Conservation (phyloP, 208 protist genomes). For the Giardia muris region DNA sequence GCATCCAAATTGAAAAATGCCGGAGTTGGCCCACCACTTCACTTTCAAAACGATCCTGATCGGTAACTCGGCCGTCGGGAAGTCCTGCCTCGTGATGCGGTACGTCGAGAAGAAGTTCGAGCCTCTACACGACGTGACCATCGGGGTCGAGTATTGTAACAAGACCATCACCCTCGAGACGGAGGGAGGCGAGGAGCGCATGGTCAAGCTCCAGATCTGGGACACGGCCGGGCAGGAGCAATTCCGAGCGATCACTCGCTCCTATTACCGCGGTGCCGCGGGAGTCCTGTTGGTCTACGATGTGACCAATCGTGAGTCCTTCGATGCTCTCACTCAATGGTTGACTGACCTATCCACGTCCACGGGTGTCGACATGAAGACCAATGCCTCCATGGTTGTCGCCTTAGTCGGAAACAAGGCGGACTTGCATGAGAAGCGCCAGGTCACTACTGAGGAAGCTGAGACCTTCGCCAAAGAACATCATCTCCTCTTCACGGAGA, state of each 20-base stretch:
- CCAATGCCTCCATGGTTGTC: constrained; percentile 71
- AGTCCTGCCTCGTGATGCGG: constrained; percentile 39
- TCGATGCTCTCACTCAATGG: constrained; percentile 36
- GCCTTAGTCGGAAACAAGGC: constrained; percentile 98
- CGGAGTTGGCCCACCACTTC: constrained; percentile 20
- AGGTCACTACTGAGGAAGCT: constrained; percentile 71
- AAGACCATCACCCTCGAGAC: neutral
- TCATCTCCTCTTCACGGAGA: constrained; percentile 86
- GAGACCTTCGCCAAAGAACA: constrained; percentile 75
- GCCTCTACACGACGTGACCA: constrained; percentile 41
- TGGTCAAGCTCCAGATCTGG: constrained; percentile 40
- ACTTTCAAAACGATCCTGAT: constrained; percentile 42
- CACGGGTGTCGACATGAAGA: constrained; percentile 41
- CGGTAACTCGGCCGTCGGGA: constrained; percentile 39
- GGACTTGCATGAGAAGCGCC: constrained; percentile 71
- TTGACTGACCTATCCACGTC: constrained; percentile 27
- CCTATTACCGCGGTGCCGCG: constrained; percentile 36
- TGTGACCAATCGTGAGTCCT: constrained; percentile 38
- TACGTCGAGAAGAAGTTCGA: constrained; percentile 34
- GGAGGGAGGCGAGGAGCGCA: neutral
- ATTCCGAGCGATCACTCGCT: constrained; percentile 40
- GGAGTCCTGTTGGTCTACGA: constrained; percentile 43
- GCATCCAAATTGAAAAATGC: no score
- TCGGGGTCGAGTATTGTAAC: constrained; percentile 45
- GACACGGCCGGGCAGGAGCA: constrained; percentile 43